phyloP scores from a whole-genome alignment of 228 moss, liverwort and hornwort genomes.

The Sphagnum magellanicum region DNA sequence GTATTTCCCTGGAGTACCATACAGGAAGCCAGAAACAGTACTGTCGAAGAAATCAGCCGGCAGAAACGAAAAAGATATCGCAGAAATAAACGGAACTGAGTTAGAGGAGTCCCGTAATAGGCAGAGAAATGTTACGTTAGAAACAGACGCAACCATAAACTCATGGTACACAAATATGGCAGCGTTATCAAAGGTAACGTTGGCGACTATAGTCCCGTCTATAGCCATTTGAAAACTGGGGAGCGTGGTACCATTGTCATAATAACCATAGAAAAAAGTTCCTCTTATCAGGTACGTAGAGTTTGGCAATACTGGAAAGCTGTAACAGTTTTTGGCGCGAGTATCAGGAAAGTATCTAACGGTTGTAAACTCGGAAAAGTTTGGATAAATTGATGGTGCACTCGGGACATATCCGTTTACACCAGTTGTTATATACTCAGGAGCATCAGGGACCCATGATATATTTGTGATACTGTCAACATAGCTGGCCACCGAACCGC shows the following conservation, averaged over 20 bases:
- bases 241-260: constrained; percentile 15
- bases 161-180: constrained; percentile 15
- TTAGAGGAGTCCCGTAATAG: constrained; percentile 9
- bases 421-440: constrained; percentile 18
- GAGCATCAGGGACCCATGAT: constrained; percentile 20
- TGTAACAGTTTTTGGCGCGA: constrained; percentile 35
- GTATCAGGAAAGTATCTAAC: constrained; percentile 34
- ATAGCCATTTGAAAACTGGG: constrained; percentile 28
- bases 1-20: too few relatives aligned
- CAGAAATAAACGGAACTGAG: constrained; percentile 36
- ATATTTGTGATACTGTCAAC: constrained; percentile 13
- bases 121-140: constrained; percentile 25
- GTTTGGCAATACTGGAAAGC: constrained; percentile 12
- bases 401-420: constrained; percentile 3
- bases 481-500: constrained; percentile 13
- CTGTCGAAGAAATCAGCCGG: too few relatives aligned
- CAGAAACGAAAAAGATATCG: constrained; percentile 15
- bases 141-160: constrained; percentile 10
- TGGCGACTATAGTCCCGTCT: constrained; percentile 11
- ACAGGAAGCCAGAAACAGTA: too few relatives aligned
- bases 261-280: constrained; percentile 24
- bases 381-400: background rate
- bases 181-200: background rate
- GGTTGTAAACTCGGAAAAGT: constrained; percentile 13
- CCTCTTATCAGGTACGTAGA: constrained; percentile 25